Evolutionary conservation across 2,329 filamentous ascomycete genomes (phyloP), one percentile per base, ranked within the genome.

Genomic region (Raffaelea ambrosiae): DNA sequence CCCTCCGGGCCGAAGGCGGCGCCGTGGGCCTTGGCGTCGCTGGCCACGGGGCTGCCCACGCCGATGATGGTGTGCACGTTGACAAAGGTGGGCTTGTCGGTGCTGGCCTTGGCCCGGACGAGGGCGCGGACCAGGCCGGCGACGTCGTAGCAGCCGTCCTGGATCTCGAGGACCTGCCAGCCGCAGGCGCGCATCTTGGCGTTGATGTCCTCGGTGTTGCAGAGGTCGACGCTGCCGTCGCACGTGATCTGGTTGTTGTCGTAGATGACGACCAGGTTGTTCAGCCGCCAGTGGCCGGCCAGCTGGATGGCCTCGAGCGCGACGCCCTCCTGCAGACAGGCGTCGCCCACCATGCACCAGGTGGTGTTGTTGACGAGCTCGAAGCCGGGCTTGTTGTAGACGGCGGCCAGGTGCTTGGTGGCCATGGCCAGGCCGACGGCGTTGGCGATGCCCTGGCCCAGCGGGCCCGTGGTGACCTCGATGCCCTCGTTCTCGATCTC

Each of bases 241-340:
- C 76, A 80, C 5, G 76, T 79, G 43, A 81, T 65, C 54, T 77
- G 72, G 58, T 81, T 80, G 60, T 81, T 80, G 53, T 81, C 77
- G 53, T 81, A 81, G 42, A 79, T 72, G 22, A 81, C 60, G 3
- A 70, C 71, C 2, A 81, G 61, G 57, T 81, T 81, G 61, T 74
- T 71, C 10, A 81, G 63, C 52, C 66, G 68, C 58, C 70, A 67
- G 57, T 79, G 74, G 1, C 76, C 77, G 5, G 76, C 76, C 5
- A 79, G 67, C 4, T 70, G 70, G 43, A 81, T 71, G 0, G 77
- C 72, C 57, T 81, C 78, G 2, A 79, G 63, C 0, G 66, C 71
- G 1, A 81, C 75, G 23, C 77, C 77, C 58, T 81, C 77, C 53
- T 77, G 73, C 18, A 81, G 62, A 54, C 77, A 80, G 5, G 72